These are phyloP conservation scores for Bjerkandera adusta DNA, from an alignment of 1,284 basidiomycete species.

Conservation along the genomic window DNA sequence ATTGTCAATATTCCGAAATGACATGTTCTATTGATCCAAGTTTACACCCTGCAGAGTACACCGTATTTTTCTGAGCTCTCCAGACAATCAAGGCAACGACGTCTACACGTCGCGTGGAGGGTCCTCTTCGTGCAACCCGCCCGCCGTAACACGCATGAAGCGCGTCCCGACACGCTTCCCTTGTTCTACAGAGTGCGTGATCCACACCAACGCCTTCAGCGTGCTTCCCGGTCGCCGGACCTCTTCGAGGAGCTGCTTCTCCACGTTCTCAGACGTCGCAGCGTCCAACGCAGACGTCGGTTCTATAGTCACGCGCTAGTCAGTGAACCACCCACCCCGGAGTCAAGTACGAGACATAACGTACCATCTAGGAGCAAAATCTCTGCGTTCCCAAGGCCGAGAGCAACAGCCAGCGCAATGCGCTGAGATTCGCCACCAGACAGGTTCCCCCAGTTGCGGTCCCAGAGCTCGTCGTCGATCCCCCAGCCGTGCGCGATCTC, in stretches of 20 bases:
- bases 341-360: constrained; percentile 21
- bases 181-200: constrained; percentile 84
- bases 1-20: too few species aligned
- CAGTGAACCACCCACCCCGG: neutral
- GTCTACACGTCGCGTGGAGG: too few species aligned
- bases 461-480: constrained; percentile 69
- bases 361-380: constrained; percentile 82
- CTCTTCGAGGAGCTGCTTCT: constrained; percentile 55
- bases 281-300: constrained; percentile 85
- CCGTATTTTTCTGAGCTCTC: too few species aligned
- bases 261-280: constrained; percentile 62
- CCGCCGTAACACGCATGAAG: constrained; percentile 51
- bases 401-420: constrained; percentile 71
- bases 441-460: constrained; percentile 71
- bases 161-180: constrained; percentile 70
- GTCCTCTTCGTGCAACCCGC: constrained; percentile 47
- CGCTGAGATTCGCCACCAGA: constrained; percentile 85
- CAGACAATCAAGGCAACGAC: too few species aligned
- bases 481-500: constrained; percentile 68
- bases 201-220: constrained; percentile 81
- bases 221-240: constrained; percentile 44
- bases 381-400: constrained; percentile 74
- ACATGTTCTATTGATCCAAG: too few species aligned
- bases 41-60: too few species aligned
- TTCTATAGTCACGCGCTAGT: constrained; percentile 43